Conservation (phyloP, 1,139 yeast genomes). For the Kurtzmaniella quercitrusa region DNA sequence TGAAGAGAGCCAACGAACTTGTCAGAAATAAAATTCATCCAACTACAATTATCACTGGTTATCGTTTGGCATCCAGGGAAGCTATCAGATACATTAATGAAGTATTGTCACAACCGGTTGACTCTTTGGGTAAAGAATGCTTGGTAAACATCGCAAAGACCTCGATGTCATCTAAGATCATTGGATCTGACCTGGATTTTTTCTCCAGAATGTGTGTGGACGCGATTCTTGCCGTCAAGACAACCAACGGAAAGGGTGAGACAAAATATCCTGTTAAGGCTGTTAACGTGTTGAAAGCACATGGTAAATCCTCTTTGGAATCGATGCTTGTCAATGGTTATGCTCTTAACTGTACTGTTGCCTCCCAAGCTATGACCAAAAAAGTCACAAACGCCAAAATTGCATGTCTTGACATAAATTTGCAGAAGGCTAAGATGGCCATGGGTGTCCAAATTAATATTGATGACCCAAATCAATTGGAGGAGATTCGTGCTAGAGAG, state of each 20-base stretch:
- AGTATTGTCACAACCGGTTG: slow-evolving; percentile 78
- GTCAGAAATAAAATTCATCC: slow-evolving; percentile 95
- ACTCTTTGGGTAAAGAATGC: slow-evolving; percentile 74
- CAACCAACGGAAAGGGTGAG: slow-evolving; percentile 85
- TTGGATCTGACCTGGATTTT: slow-evolving; percentile 93
- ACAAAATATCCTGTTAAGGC: slow-evolving; percentile 95
- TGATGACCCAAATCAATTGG: slow-evolving; percentile 96
- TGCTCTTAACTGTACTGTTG: slow-evolving; percentile 95
- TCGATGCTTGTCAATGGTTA: slow-evolving; percentile 87
- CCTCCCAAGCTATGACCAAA: slow-evolving; percentile 94
- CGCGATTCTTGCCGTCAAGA: slow-evolving; percentile 92
- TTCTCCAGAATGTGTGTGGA: slow-evolving; percentile 91
- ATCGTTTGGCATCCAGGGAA: slow-evolving; percentile 88
- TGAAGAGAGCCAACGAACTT: slow-evolving; percentile 90
- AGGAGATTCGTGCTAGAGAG: slow-evolving; percentile 92
- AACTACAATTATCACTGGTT: slow-evolving; percentile 95
- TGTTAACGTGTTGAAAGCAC: slow-evolving; percentile 92
- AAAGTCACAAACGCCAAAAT: slow-evolving; percentile 71
- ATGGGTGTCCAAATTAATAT: slow-evolving; percentile 97
- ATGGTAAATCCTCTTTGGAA: slow-evolving; percentile 89
- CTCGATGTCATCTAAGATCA: slow-evolving; percentile 94
- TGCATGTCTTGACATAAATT: slow-evolving; percentile 89
- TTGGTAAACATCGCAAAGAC: slow-evolving; percentile 89
- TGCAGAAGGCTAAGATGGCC: slow-evolving; percentile 97
- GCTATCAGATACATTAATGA: slow-evolving; percentile 87